Evolutionary conservation across 2,329 filamentous ascomycete species (phyloP).

Genomic region (Fusarium foetens): DNA sequence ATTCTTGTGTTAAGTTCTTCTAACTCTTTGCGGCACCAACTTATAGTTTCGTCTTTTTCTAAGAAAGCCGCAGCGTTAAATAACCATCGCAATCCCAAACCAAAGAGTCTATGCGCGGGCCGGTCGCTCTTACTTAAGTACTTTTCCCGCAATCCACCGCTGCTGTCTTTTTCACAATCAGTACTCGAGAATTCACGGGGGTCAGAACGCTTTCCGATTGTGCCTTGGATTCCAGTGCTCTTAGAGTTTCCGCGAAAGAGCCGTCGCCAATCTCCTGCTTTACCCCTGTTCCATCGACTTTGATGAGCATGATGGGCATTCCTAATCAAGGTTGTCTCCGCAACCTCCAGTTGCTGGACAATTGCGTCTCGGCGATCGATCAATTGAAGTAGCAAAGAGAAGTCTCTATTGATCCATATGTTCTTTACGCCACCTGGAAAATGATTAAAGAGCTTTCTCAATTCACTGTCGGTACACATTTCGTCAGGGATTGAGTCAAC

Average conservation of each 20-base stretch:
- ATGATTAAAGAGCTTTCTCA: conserved; percentile 88
- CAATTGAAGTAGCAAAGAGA: conserved; percentile 84
- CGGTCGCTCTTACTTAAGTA: conserved; percentile 85
- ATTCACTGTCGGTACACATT: conserved; percentile 85
- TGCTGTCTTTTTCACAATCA: conserved; percentile 65
- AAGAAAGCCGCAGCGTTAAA: conserved; percentile 79
- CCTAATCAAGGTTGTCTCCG: conserved; percentile 86
- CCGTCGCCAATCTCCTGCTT: background rate
- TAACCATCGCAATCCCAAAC: conserved; percentile 74
- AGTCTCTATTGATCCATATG: conserved; percentile 95
- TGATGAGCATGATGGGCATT: background rate
- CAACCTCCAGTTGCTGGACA: conserved; percentile 77
- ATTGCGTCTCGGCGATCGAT: conserved; percentile 78
- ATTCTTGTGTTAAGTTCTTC: conserved; percentile 92
- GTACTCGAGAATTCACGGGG: conserved; percentile 65
- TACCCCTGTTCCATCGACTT: background rate
- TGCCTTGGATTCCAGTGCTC: background rate
- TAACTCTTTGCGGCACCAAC: conserved; percentile 89
- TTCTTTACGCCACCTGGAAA: conserved; percentile 95
- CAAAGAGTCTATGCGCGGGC: conserved; percentile 81
- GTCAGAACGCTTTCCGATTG: background rate
- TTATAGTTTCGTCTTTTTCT: conserved; percentile 94
- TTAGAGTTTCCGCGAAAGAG: too few relatives aligned
- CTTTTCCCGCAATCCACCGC: conserved; percentile 79
- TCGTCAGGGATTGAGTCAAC: conserved; percentile 90